Evolutionary conservation across 108 stramenopile genomes (phyloP).

Genomic region (Asterionellopsis glacialis): DNA sequence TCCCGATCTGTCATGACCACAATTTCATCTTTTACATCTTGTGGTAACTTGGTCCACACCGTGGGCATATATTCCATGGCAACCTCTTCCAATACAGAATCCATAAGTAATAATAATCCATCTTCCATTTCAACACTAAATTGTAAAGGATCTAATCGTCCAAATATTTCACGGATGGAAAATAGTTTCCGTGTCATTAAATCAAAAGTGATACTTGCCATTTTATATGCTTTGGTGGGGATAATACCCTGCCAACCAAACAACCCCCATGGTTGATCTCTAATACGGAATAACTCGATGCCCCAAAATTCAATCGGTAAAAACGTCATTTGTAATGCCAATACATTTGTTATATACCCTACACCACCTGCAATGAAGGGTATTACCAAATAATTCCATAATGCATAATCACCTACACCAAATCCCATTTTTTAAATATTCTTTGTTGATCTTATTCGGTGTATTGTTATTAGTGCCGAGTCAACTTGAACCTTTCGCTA

Average conservation of each 20-base stretch:
- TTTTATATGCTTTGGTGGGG: slow-evolving; percentile 85
- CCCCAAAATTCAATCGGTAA: slow-evolving; percentile 87
- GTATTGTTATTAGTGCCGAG: too few species aligned
- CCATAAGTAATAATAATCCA: slow-evolving; percentile 75
- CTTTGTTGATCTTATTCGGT: too few species aligned
- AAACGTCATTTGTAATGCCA: slow-evolving; percentile 92
- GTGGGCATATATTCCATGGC: slow-evolving; percentile 74
- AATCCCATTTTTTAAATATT: not conserved
- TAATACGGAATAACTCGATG: slow-evolving; percentile 59
- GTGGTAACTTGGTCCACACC: slow-evolving; percentile 69
- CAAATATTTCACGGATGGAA: slow-evolving; percentile 82
- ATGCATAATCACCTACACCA: slow-evolving; percentile 38
- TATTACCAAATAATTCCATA: slow-evolving; percentile 59
- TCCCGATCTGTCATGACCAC: slow-evolving; percentile 68
- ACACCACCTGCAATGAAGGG: slow-evolving; percentile 67
- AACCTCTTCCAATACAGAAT: slow-evolving; percentile 78
- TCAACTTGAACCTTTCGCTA: too few species aligned
- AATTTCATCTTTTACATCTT: slow-evolving; percentile 76
- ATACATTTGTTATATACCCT: slow-evolving; percentile 84
- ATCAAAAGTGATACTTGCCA: slow-evolving; percentile 83
- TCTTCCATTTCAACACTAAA: slow-evolving; percentile 84
- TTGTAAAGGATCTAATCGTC: slow-evolving; percentile 70
- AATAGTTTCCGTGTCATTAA: slow-evolving; percentile 87
- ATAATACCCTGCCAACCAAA: slow-evolving; percentile 95
- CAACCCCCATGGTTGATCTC: slow-evolving; percentile 84